Conservation (phyloP, 352 stramenopile genomes). For the Thalassiosira oceanica region DNA sequence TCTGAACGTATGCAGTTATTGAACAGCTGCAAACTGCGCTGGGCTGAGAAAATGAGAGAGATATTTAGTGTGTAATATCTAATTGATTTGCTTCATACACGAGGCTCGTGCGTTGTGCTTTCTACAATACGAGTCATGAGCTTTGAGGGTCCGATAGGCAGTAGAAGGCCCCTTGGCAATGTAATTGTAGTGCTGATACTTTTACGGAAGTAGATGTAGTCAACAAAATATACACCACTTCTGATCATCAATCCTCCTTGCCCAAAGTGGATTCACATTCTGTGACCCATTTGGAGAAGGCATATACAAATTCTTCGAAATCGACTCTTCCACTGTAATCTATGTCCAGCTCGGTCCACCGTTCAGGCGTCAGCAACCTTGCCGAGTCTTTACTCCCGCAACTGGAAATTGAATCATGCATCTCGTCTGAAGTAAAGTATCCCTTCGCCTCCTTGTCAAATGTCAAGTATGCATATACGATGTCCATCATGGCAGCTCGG, state of each 20-base stretch:
- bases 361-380: constrained; percentile 40
- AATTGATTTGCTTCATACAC: constrained; percentile 4
- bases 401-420: constrained; percentile 28
- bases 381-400: constrained; percentile 37
- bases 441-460: constrained; percentile 53
- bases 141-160: no score
- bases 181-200: no score
- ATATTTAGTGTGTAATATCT: not conserved
- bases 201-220: no score
- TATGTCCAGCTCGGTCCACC: constrained; percentile 46
- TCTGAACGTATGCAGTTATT: no score
- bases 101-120: not conserved
- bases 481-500: constrained; percentile 50
- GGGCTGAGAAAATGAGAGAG: constrained; percentile 4
- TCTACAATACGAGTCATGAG: no score
- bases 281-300: constrained; percentile 49
- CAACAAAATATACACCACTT: no score
- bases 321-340: constrained; percentile 43
- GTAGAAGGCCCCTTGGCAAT: no score
- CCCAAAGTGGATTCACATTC: constrained; percentile 13
- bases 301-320: constrained; percentile 55
- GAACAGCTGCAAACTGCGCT: constrained; percentile 36
- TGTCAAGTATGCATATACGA: constrained; percentile 44
- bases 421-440: constrained; percentile 54
- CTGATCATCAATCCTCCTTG: constrained; percentile 6